Evolutionary conservation across 495 filamentous ascomycete genomes (phyloP).

Genomic region (Astrothelium subdiscretum): DNA sequence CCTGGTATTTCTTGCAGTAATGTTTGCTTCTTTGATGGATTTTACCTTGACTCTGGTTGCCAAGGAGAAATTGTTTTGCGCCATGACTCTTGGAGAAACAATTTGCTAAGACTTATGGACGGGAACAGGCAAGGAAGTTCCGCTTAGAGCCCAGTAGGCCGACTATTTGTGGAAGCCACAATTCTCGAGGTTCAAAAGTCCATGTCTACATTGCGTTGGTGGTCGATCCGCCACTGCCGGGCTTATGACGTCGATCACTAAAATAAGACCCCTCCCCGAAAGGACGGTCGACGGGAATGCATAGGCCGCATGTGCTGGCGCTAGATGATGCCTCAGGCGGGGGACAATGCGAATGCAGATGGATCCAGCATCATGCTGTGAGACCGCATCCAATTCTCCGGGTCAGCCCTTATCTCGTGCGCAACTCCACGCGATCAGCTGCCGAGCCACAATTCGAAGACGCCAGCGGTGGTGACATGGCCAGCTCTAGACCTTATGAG

Average conservation of each 20-base stretch:
- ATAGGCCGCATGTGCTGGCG: not conserved
- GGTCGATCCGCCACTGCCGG: not conserved
- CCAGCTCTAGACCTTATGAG: not conserved
- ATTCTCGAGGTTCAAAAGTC: not conserved
- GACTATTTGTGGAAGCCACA: not conserved
- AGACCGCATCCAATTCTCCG: not conserved
- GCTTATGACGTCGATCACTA: not conserved
- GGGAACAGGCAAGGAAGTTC: not conserved
- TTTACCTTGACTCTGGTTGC: constrained; percentile 24
- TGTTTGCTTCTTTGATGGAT: not conserved
- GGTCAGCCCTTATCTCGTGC: not conserved
- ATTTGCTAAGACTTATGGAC: not conserved
- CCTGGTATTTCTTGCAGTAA: constrained; percentile 3
- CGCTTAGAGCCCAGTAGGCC: not conserved
- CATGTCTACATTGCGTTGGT: not conserved
- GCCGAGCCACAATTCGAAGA: not conserved
- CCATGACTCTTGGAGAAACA: constrained; percentile 13
- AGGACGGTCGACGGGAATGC: not conserved
- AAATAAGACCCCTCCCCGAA: not conserved
- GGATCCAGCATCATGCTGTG: not conserved
- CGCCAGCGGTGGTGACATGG: not conserved
- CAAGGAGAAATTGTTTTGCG: constrained; percentile 21
- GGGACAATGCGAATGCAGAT: not conserved
- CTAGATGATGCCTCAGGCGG: not conserved
- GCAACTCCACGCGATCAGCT: not conserved